phyloP scores from a whole-genome alignment of 345 rosid genomes.

The Hibiscus mutabilis region DNA sequence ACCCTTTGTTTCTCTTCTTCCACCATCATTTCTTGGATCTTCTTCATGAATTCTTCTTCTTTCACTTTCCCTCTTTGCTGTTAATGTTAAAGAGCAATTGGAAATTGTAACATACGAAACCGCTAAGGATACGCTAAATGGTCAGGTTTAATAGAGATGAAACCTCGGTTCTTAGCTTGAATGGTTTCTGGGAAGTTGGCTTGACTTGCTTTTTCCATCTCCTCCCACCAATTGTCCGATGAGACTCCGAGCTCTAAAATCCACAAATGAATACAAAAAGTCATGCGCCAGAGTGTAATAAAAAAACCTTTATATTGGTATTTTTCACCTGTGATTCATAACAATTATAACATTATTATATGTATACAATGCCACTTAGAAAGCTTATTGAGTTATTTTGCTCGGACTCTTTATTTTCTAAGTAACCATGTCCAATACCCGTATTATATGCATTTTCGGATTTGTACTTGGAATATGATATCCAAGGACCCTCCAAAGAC shows the following conservation, averaged over 20 bases:
- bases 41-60: slow-evolving; percentile 79
- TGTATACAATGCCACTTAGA: too few relatives aligned
- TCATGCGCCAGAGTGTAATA: not conserved
- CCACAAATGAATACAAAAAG: slow-evolving; percentile 8
- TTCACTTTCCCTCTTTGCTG: slow-evolving; percentile 87
- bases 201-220: slow-evolving; percentile 56
- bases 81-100: slow-evolving; percentile 5
- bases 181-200: slow-evolving; percentile 60
- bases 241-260: slow-evolving; percentile 66
- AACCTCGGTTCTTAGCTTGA: slow-evolving; percentile 89
- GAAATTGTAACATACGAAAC: slow-evolving; percentile 5
- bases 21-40: slow-evolving; percentile 54
- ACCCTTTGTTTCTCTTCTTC: slow-evolving; percentile 65
- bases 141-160: not conserved
- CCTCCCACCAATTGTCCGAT: slow-evolving; percentile 49
- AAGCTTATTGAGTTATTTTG: not conserved
- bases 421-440: not conserved
- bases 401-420: too few relatives aligned
- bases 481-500: not conserved
- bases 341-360: too few relatives aligned
- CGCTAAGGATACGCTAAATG: not conserved
- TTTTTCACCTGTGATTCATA: not conserved
- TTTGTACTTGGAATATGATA: not conserved
- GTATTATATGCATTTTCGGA: too few relatives aligned
- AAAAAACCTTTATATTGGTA: not conserved